A percentile compares a stretch with the other conserved stretches of the same genome.
Evolutionary conservation across 2,329 filamentous ascomycete species (phyloP).

Genomic region (Claviceps digitariae): DNA sequence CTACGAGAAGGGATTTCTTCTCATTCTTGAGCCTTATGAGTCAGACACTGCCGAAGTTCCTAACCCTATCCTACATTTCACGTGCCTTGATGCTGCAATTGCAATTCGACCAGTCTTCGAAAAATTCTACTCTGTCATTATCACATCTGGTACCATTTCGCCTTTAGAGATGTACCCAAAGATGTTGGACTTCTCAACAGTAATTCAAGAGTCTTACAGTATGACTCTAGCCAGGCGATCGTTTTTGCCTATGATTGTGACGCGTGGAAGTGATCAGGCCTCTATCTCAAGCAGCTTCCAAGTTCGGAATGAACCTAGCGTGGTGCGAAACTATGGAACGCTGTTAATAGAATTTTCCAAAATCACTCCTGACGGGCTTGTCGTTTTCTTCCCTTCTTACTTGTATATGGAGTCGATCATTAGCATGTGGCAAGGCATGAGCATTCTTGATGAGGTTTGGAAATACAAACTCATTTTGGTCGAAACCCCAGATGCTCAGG

Average conservation of each 20-base stretch:
- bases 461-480: slow-evolving; percentile 98
- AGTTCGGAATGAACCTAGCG: slow-evolving; percentile 86
- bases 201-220: slow-evolving; percentile 91
- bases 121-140: slow-evolving; percentile 93
- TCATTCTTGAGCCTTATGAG: slow-evolving; percentile 96
- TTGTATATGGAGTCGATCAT: slow-evolving; percentile 99
- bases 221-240: slow-evolving; percentile 92
- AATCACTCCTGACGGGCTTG: slow-evolving; percentile 89
- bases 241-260: slow-evolving; percentile 98
- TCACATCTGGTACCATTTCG: slow-evolving; percentile 94
- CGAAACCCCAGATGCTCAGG: slow-evolving; percentile 93
- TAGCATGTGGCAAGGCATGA: slow-evolving; percentile 98
- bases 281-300: slow-evolving; percentile 89
- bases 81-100: slow-evolving; percentile 91
- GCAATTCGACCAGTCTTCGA: slow-evolving; percentile 97
- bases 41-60: slow-evolving; percentile 90
- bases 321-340: slow-evolving; percentile 94
- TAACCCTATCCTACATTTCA: slow-evolving; percentile 94
- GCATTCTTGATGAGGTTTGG: slow-evolving; percentile 94
- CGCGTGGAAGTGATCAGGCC: slow-evolving; percentile 84
- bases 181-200: slow-evolving; percentile 86
- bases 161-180: slow-evolving; percentile 98
- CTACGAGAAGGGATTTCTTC: slow-evolving; percentile 88
- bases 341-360: slow-evolving; percentile 90
- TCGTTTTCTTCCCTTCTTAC: slow-evolving; percentile 99